A percentile compares a stretch with the other conserved stretches of the same genome.
Conservation (phyloP, 805 yeast genomes). For the Ogataea chonburiensis region DNA sequence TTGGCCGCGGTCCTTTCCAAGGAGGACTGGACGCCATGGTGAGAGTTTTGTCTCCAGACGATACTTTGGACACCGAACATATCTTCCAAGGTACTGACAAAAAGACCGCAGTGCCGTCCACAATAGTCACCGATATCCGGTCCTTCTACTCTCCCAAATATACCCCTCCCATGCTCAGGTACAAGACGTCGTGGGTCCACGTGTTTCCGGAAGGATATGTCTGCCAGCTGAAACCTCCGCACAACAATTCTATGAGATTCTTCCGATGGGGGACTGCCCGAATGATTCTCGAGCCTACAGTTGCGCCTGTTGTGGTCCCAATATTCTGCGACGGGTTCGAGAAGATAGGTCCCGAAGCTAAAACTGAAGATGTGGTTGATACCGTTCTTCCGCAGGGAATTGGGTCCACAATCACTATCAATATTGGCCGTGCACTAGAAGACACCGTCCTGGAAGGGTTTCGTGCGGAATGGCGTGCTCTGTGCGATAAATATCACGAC, state of each 20-base stretch:
- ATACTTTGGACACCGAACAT: constrained; percentile 49
- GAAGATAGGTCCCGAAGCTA: constrained; percentile 76
- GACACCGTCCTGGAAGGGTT: constrained; percentile 57
- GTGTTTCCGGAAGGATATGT: constrained; percentile 95
- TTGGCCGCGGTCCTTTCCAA: constrained; percentile 93
- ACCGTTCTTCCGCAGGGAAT: constrained; percentile 60
- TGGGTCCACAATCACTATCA: constrained; percentile 65
- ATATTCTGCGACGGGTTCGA: constrained; percentile 86
- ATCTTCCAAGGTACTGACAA: constrained; percentile 24
- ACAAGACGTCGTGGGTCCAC: constrained; percentile 85
- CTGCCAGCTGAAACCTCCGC: constrained; percentile 77
- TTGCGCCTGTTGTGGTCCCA: constrained; percentile 84
- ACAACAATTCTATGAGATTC: constrained; percentile 83
- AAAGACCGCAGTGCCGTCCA: neutral
- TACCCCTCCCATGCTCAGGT: constrained; percentile 56
- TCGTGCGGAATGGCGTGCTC: constrained; percentile 66
- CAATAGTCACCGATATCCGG: constrained; percentile 15
- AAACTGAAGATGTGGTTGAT: constrained; percentile 52
- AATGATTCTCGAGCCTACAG: constrained; percentile 74
- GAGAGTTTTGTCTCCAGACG: constrained; percentile 75
- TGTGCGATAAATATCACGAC: constrained; percentile 56
- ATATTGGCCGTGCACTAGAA: constrained; percentile 69
- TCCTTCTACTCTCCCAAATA: constrained; percentile 35
- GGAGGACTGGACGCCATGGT: constrained; percentile 85
- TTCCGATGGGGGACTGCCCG: constrained; percentile 96